These are phyloP conservation scores for Nemania diffusa DNA, from an alignment of 2,329 filamentous ascomycete genomes.

Conservation along the genomic window DNA sequence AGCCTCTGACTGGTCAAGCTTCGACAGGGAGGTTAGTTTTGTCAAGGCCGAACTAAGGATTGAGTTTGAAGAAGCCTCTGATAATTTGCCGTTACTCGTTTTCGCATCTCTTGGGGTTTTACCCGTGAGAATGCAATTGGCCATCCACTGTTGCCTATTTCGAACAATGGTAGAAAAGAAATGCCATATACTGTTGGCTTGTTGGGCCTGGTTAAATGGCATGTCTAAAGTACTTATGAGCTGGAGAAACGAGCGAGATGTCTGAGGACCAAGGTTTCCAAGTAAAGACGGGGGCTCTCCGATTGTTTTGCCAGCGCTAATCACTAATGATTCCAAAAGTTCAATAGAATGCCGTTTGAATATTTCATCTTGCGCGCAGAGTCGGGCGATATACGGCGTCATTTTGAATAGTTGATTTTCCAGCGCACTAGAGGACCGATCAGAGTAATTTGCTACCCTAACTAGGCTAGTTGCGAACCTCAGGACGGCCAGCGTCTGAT, in stretches of 20 bases:
- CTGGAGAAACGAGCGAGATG: slow-evolving; percentile 85
- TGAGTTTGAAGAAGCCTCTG: slow-evolving; percentile 65
- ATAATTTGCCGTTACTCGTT: slow-evolving; percentile 64
- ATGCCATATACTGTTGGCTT: slow-evolving; percentile 80
- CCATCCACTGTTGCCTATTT: slow-evolving; percentile 95
- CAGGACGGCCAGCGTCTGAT: slow-evolving; percentile 73
- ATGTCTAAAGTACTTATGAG: slow-evolving; percentile 80
- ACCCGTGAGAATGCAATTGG: slow-evolving; percentile 90
- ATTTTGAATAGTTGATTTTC: slow-evolving; percentile 85
- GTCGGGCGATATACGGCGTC: slow-evolving; percentile 77
- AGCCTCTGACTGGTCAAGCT: slow-evolving; percentile 72
- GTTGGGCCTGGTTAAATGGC: slow-evolving; percentile 72
- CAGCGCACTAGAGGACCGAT: slow-evolving; percentile 71
- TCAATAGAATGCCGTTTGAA: slow-evolving; percentile 74
- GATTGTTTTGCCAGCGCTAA: slow-evolving; percentile 71
- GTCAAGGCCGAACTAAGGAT: slow-evolving; percentile 80
- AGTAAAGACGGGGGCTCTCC: slow-evolving; percentile 94
- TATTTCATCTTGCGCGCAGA: slow-evolving; percentile 75
- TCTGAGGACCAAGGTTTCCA: slow-evolving; percentile 83
- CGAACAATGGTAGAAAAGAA: slow-evolving; percentile 88
- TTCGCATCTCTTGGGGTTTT: slow-evolving; percentile 82
- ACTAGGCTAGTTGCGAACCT: slow-evolving; percentile 75
- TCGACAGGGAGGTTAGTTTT: slow-evolving; percentile 72
- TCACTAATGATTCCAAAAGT: slow-evolving; percentile 78
- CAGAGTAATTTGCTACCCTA: slow-evolving; percentile 73